Percentiles rank a stretch among this genome's conserved stretches.
Conservation (phyloP, 225 moss, liverwort and hornwort species). For the Thuidium tamariscinum region DNA sequence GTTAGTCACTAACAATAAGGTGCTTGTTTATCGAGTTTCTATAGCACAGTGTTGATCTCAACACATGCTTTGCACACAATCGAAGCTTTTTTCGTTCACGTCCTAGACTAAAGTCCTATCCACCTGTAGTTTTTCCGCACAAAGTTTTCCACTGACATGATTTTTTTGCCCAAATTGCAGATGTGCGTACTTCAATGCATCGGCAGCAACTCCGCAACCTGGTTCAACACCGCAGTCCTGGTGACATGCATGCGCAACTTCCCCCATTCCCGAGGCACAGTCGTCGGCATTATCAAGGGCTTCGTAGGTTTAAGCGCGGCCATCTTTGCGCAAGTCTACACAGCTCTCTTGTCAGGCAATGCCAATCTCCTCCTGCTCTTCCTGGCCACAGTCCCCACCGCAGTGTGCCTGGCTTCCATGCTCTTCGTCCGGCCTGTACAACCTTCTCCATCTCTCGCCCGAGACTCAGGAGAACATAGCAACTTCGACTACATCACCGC, state of each 20-base stretch:
- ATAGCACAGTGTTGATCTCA: not conserved
- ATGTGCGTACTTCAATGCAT: constrained; percentile 24
- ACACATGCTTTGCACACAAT: not conserved
- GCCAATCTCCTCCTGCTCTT: constrained; percentile 52
- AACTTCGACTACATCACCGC: constrained; percentile 60
- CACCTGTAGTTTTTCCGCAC: not conserved
- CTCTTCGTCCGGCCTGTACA: constrained; percentile 58
- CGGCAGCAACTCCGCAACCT: constrained; percentile 70
- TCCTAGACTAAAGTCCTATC: not conserved
- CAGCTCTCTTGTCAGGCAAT: constrained; percentile 22
- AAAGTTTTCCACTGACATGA: not conserved
- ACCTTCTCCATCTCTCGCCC: not conserved
- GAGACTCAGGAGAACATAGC: constrained; percentile 29
- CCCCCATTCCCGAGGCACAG: constrained; percentile 62
- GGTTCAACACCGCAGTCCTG: constrained; percentile 71
- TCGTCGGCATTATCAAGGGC: constrained; percentile 84
- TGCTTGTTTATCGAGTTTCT: not conserved
- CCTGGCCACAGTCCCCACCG: constrained; percentile 40
- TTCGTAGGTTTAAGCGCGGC: constrained; percentile 82
- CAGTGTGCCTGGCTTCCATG: constrained; percentile 56
- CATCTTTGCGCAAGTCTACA: constrained; percentile 63
- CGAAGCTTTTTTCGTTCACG: not conserved
- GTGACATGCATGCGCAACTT: constrained; percentile 88
- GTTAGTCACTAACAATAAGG: not conserved
- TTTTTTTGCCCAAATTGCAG: not conserved